Conservation (phyloP, 305 asterid species). For the Fraxinus ornus region DNA sequence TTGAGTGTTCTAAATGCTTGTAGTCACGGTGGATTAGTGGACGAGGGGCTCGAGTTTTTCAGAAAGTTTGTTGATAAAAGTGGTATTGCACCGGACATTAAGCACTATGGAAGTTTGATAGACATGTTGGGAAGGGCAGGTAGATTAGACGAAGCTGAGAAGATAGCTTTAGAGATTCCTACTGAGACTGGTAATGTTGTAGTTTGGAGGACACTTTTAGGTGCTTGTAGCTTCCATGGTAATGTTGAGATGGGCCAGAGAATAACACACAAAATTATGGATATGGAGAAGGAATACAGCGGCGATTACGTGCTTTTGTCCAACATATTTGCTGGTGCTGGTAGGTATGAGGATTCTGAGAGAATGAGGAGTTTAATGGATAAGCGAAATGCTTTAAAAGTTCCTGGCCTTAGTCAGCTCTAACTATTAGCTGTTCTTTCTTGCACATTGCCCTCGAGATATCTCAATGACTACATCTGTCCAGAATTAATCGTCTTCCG, state of each 20-base stretch:
- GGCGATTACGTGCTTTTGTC: constrained; percentile 84
- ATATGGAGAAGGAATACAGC: constrained; percentile 60
- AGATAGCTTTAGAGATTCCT: constrained; percentile 52
- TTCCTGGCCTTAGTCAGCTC: constrained; percentile 52
- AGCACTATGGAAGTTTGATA: constrained; percentile 66
- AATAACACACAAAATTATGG: constrained; percentile 53
- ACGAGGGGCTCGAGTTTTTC: constrained; percentile 62
- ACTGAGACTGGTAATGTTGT: constrained; percentile 44
- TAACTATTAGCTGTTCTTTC: constrained; percentile 9
- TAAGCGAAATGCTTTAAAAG: constrained; percentile 45
- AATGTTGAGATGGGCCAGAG: constrained; percentile 71
- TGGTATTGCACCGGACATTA: constrained; percentile 48
- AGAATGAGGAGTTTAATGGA: constrained; percentile 59
- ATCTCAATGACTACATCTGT: neutral
- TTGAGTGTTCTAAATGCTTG: constrained; percentile 66
- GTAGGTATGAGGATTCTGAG: constrained; percentile 75
- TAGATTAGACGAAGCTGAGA: constrained; percentile 82
- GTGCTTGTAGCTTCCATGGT: constrained; percentile 76
- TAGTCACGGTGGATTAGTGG: constrained; percentile 79
- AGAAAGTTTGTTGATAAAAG: constrained; percentile 53
- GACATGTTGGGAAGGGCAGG: constrained; percentile 89
- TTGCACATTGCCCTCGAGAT: neutral
- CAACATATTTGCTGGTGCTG: constrained; percentile 61
- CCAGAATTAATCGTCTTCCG: neutral
- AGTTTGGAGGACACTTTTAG: constrained; percentile 85